Percentiles rank a stretch among this genome's conserved stretches.
Conservation (phyloP, 345 rosid species). For the Laguncularia racemosa region DNA sequence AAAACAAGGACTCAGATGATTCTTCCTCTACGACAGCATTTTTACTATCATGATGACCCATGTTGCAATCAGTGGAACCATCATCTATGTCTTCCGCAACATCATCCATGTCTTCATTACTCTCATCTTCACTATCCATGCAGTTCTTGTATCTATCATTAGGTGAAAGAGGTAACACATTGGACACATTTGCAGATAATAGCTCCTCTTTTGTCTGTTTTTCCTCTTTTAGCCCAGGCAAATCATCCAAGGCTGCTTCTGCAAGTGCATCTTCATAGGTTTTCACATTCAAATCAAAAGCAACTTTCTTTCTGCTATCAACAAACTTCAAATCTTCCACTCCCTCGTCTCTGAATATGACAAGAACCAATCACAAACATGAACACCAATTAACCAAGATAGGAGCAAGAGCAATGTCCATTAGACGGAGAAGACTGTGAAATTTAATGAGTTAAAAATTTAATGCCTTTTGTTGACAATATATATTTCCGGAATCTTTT, state of each 20-base stretch:
- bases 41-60: conserved; percentile 2
- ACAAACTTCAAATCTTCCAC: conserved; percentile 9
- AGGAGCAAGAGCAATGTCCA: no score
- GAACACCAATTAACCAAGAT: no score
- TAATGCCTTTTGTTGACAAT: no score
- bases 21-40: conserved; percentile 26
- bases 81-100: conserved; percentile 2
- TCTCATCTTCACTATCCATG: conserved; percentile 17
- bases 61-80: conserved; percentile 1
- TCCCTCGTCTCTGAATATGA: neutral
- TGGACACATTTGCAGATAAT: conserved; percentile 10
- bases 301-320: conserved; percentile 30
- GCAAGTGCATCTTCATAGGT: conserved; percentile 19
- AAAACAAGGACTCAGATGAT: conserved; percentile 60
- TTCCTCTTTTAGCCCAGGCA: conserved; percentile 11
- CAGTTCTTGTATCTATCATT: conserved; percentile 23
- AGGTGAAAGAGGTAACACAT: conserved; percentile 6
- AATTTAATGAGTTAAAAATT: no score
- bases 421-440: no score
- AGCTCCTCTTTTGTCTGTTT: conserved; percentile 10
- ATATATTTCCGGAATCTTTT: no score
- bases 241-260: conserved; percentile 12
- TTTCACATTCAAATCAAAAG: conserved; percentile 37
- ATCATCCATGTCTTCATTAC: conserved; percentile 8
- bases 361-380: conserved; percentile 5